Evolutionary conservation across 2,329 filamentous ascomycete genomes (phyloP).

Genomic region (Elsinoe necatrix): DNA sequence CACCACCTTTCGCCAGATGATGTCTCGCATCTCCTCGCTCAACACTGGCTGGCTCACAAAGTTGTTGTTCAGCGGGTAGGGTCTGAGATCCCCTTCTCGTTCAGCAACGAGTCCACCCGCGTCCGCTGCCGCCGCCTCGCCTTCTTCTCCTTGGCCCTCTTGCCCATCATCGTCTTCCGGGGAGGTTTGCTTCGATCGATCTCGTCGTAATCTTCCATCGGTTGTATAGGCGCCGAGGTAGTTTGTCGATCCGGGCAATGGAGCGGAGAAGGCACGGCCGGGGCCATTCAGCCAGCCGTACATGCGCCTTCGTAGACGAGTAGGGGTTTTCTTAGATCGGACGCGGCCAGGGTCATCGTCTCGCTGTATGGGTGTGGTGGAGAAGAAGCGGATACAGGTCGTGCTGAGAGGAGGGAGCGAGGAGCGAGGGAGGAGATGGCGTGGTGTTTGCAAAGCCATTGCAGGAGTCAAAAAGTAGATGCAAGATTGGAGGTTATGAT

Average conservation of each 20-base stretch:
- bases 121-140: slow-evolving; percentile 19
- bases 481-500: not conserved
- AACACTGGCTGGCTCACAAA: slow-evolving; percentile 68
- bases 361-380: not conserved
- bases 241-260: slow-evolving; percentile 44
- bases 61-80: slow-evolving; percentile 64
- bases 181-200: slow-evolving; percentile 18
- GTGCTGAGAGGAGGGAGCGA: not conserved
- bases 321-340: slow-evolving; percentile 26
- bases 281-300: slow-evolving; percentile 52
- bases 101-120: slow-evolving; percentile 24
- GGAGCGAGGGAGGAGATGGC: not conserved
- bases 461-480: not conserved
- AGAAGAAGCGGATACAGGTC: not conserved
- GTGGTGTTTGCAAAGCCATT: not conserved
- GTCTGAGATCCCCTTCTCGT: slow-evolving; percentile 34
- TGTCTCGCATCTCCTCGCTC: slow-evolving; percentile 61
- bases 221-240: slow-evolving; percentile 48
- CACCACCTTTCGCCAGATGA: slow-evolving; percentile 64
- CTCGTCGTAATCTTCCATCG: slow-evolving; percentile 39
- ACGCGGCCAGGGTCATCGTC: slow-evolving; percentile 13
- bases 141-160: slow-evolving; percentile 21
- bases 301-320: slow-evolving; percentile 47
- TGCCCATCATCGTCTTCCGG: not conserved
- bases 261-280: slow-evolving; percentile 41